phyloP scores from a whole-genome alignment of 345 rosid species.

The Eucalyptus shirleyi region DNA sequence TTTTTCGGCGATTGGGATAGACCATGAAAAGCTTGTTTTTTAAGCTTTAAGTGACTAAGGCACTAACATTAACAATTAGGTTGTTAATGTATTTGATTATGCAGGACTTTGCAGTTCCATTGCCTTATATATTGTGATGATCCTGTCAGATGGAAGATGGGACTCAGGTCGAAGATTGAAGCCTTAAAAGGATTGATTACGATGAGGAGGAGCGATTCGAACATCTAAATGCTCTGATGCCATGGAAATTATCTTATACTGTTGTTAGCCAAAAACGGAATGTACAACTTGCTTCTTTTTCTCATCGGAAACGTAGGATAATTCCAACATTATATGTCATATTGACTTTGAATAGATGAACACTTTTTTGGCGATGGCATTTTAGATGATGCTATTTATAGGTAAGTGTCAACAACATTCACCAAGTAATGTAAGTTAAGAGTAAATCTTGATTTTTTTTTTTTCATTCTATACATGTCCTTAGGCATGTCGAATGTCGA shows the following conservation, averaged over 20 bases:
- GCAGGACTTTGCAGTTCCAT: not conserved
- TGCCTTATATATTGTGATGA: not conserved
- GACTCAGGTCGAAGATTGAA: not conserved
- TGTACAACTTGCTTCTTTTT: not conserved
- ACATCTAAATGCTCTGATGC: not conserved
- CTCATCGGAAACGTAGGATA: not conserved
- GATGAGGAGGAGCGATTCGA: not conserved
- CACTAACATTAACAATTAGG: not conserved
- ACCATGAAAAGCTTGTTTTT: not conserved
- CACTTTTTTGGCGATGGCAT: not conserved
- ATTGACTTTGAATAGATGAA: not conserved
- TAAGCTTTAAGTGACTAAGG: not conserved
- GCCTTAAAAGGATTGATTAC: not conserved
- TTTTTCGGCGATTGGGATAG: not conserved
- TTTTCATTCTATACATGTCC: not conserved
- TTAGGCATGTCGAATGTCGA: not conserved
- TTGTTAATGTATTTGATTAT: not conserved
- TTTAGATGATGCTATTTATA: not conserved
- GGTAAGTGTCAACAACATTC: not conserved
- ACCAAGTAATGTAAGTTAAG: not conserved
- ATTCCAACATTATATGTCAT: not conserved
- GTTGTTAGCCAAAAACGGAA: accelerated
- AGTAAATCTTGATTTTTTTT: not conserved
- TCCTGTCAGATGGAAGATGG: not conserved
- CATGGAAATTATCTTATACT: not conserved